These are phyloP conservation scores for Melampsora americana DNA, from an alignment of 1,284 basidiomycete species.

Conservation along the genomic window DNA sequence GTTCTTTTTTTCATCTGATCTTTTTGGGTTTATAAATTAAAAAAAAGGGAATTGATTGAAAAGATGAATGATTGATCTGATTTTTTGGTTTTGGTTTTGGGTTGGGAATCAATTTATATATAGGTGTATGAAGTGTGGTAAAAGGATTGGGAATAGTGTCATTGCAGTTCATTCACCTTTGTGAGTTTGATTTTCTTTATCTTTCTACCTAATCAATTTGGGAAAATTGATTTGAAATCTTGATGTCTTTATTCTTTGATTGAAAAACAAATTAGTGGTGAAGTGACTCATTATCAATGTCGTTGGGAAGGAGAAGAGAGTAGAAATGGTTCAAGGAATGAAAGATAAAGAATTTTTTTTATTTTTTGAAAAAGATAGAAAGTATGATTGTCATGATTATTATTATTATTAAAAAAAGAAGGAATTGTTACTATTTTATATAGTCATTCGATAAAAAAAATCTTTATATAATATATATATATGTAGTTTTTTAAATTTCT, in stretches of 20 bases:
- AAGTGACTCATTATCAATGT: slow-evolving; percentile 91
- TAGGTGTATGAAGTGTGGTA: slow-evolving; percentile 93
- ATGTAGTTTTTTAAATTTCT: too few species aligned
- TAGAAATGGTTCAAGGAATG: slow-evolving; percentile 57
- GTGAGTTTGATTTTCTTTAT: slow-evolving; percentile 49
- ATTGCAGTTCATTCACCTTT: slow-evolving; percentile 84
- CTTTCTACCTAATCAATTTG: slow-evolving; percentile 24
- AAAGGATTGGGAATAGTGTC: slow-evolving; percentile 86
- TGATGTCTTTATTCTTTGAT: slow-evolving; percentile 36
- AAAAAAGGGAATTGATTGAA: slow-evolving; percentile 21
- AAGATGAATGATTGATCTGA: background rate
- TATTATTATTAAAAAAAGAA: too few species aligned
- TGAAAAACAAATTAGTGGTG: slow-evolving; percentile 62
- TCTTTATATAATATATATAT: too few species aligned
- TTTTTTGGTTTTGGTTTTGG: background rate
- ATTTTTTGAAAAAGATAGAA: too few species aligned
- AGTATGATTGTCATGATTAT: too few species aligned
- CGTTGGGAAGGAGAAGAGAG: slow-evolving; percentile 64
- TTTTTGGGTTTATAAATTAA: too few species aligned
- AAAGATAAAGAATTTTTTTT: too few species aligned
- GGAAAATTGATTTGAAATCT: slow-evolving; percentile 15
- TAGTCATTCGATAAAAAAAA: too few species aligned
- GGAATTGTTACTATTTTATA: too few species aligned
- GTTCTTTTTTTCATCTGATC: too few species aligned
- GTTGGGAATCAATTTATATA: slow-evolving; percentile 36